Percentiles rank a stretch among this genome's conserved stretches.
These are phyloP conservation scores for Fusarium sp. DNA, from an alignment of 2,329 filamentous ascomycete genomes.

Conservation along the genomic window DNA sequence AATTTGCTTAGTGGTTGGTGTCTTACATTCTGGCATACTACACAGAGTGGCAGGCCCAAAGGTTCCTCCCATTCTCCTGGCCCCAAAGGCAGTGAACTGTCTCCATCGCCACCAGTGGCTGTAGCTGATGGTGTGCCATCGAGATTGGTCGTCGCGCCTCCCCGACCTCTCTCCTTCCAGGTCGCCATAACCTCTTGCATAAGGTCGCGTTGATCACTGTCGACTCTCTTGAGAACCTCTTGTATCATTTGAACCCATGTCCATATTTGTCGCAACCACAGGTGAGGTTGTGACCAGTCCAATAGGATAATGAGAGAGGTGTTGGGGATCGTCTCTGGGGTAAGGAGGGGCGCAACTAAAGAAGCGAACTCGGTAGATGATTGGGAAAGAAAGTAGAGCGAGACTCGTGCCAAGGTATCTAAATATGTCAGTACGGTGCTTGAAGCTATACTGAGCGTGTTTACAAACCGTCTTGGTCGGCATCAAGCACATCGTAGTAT, in stretches of 20 bases:
- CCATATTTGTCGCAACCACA: slow-evolving; percentile 88
- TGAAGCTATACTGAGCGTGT: not conserved
- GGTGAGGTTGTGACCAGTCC: slow-evolving; percentile 94
- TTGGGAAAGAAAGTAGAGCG: slow-evolving; percentile 87
- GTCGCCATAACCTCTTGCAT: slow-evolving; percentile 87
- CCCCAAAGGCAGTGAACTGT: slow-evolving; percentile 80
- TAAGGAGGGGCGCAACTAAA: slow-evolving; percentile 85
- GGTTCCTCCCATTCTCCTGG: slow-evolving; percentile 95
- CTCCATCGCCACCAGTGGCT: slow-evolving; percentile 65
- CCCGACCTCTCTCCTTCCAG: slow-evolving; percentile 81
- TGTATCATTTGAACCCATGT: slow-evolving; percentile 90
- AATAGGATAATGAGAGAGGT: slow-evolving; percentile 91
- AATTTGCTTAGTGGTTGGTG: not conserved
- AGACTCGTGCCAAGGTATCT: slow-evolving; percentile 92
- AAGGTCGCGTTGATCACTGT: slow-evolving; percentile 79
- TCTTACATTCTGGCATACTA: slow-evolving; percentile 94
- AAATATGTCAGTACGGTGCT: slow-evolving; percentile 36
- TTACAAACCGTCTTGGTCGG: slow-evolving; percentile 84
- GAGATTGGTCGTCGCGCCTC: slow-evolving; percentile 69
- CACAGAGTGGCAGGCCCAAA: slow-evolving; percentile 85
- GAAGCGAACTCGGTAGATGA: slow-evolving; percentile 85
- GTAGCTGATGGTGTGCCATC: slow-evolving; percentile 70
- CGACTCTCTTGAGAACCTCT: slow-evolving; percentile 78
- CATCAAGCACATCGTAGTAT: slow-evolving; percentile 93
- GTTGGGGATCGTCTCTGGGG: slow-evolving; percentile 83